Evolutionary conservation across 2,329 filamentous ascomycete species (phyloP), one percentile per base, ranked within the genome.

Genomic region (Zymoseptoria crescenta): DNA sequence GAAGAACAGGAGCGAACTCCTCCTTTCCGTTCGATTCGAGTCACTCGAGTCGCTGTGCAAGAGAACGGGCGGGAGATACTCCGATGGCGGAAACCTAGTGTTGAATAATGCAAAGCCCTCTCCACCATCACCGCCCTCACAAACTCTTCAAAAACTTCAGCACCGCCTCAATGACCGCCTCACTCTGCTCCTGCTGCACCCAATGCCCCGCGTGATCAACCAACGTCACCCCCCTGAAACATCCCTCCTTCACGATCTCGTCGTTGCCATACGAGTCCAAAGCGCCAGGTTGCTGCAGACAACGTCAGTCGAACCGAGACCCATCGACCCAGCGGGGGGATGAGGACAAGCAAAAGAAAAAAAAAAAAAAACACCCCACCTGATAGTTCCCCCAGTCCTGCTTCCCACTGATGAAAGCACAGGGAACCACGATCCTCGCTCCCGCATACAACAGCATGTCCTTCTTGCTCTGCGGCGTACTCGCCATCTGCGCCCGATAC

Each of bases 371-470:
- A n/a, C n/a, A n/a, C n/a, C n/a, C n/a, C n/a, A n/a, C n/a, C n/a
- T n/a, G 86, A 68, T 82, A 86, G 30, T 83, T 87, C 0, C 84
- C 86, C 86, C 86, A 88, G 63, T 89, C 87, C 59, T 79, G 72
- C 52, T 75, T 76, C 0, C 86, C 86, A 27, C 80, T 80, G n/a
- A 89, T 78, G 64, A 86, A 88, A 0, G 77, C 74, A 58, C 78
- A 80, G 0, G 85, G 85, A 8, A 86, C 80, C 54, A 83, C 81
- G 20, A 88, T 82, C 68, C 79, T 83, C 68, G 76, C 79, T 0
- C 84, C 84, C 0, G 83, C 80, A 67, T 83, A 87, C 0, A 86
- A 67, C 20, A 83, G 76, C 56, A 84, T 70, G 57, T 88, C 85
- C 45, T 75, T 75, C 2, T 72, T 68, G 1, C 71, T 74, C 9